Percentiles rank a stretch among this genome's conserved stretches.
These are phyloP conservation scores for Aspergillus sp. DNA, from an alignment of 2,329 filamentous ascomycete species.

Conservation along the genomic window DNA sequence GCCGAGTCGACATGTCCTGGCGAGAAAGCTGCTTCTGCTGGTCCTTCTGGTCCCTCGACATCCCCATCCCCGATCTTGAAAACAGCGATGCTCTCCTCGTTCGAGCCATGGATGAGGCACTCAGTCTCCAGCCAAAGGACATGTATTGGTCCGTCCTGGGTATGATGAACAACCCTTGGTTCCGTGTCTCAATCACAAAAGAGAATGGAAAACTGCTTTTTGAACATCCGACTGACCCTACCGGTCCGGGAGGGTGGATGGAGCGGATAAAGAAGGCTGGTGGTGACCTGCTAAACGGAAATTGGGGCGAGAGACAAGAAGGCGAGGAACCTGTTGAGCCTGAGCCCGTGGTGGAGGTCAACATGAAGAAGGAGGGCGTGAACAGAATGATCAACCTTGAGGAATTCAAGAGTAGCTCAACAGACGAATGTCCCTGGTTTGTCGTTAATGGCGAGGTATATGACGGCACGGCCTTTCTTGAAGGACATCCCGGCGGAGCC, in stretches of 20 bases:
- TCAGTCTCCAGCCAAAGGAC: conserved; percentile 83
- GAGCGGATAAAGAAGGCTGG: conserved; percentile 81
- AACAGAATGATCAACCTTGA: conserved; percentile 65
- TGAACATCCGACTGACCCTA: conserved; percentile 84
- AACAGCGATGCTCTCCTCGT: conserved; percentile 72
- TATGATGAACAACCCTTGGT: conserved; percentile 99
- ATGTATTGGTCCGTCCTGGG: conserved; percentile 96
- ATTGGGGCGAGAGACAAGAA: conserved; percentile 74
- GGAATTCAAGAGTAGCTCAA: conserved; percentile 69
- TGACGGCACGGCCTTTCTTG: conserved; percentile 76
- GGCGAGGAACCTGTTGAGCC: conserved; percentile 46
- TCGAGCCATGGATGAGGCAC: conserved; percentile 83
- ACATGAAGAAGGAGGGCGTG: conserved; percentile 71
- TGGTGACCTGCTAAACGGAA: conserved; percentile 75
- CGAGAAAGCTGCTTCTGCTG: conserved; percentile 83
- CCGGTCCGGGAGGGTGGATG: conserved; percentile 87
- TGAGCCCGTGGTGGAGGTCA: conserved; percentile 64
- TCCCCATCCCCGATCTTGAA: conserved; percentile 62
- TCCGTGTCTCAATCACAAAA: conserved; percentile 72
- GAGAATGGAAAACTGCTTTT: conserved; percentile 68
- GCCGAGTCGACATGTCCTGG: conserved; percentile 76
- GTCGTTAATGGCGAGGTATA: conserved; percentile 87
- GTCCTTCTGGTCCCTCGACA: conserved; percentile 83
- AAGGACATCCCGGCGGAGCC: conserved; percentile 82
- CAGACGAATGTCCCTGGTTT: conserved; percentile 74